Evolutionary conservation across 257 asterid species (phyloP), one percentile per base, ranked within the genome.

Genomic region (Petrea volubilis): DNA sequence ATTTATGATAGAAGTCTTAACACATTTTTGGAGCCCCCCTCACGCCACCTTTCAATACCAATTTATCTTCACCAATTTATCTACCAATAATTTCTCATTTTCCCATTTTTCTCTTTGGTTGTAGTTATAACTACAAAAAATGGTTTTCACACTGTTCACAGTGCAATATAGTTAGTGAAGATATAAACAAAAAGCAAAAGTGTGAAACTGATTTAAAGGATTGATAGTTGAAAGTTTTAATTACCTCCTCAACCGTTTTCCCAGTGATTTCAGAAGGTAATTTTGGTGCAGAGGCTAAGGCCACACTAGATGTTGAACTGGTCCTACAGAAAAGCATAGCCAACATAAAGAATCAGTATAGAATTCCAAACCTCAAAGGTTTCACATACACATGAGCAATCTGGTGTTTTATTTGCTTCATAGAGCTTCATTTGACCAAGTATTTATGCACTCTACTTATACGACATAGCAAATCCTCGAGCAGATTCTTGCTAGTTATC

Each of bases 251-350:
- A 41, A 95, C 96, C 55, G 97, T 88, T 86, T 76, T 88, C 74
- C 98, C 99, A 25, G 94, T 90, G 70, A 92, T 92, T 86, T 95
- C 96, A 57, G 98, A 95, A 20, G 99, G 98, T 65, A 95, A 73
- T 74, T 87, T 95, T 17, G 97, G 96, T 52, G 85, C 41, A 59
- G 92, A 70, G 31, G 83, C 82, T 62, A 80, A 71, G 23, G 81
- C 78, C 7, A 87, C 55, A 65, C 79, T 73, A 55, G 86, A 75
- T 59, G 87, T 81, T 73, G 91, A 77, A 53, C 87, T 79, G 67
- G 92, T 75, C 80, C 96, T 94, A 27, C 82, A 80, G 33, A 69
- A 40, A 79, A 81, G 68, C 58, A 74, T 46, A 79, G 81, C 47
- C 72, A 55, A 67, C 1, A 36, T 21, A 69, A 60, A 51, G 23